Evolutionary conservation across 495 filamentous ascomycete species (phyloP).

Genomic region (Penicillium canescens): DNA sequence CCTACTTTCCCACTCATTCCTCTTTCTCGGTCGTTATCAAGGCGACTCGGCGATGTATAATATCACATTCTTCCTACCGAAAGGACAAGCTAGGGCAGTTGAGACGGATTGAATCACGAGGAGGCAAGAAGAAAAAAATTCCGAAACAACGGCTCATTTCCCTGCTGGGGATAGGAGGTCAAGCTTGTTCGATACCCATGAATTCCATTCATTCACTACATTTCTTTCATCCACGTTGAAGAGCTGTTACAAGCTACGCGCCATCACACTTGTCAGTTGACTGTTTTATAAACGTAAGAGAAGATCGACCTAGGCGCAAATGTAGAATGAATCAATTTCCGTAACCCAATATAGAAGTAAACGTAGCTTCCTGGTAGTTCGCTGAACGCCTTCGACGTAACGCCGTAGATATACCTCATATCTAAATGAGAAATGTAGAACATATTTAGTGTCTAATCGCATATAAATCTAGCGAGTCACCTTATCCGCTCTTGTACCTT

Average conservation of each 20-base stretch:
- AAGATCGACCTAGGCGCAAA: no score
- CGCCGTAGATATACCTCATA: no score
- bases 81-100: slow-evolving; percentile 1
- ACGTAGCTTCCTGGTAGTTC: no score
- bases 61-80: slow-evolving; percentile 7
- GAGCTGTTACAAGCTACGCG: not conserved
- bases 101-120: not conserved
- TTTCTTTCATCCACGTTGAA: not conserved
- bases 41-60: slow-evolving; percentile 20
- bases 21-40: slow-evolving; percentile 3
- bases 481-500: no score
- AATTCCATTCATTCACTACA: slow-evolving; percentile 20
- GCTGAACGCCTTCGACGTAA: no score
- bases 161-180: slow-evolving; percentile 16
- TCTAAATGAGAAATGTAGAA: no score
- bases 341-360: no score
- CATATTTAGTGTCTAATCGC: no score
- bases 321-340: no score
- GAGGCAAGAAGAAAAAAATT: slow-evolving; percentile 6
- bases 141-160: slow-evolving; percentile 12
- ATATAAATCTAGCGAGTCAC: no score
- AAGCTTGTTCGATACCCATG: slow-evolving; percentile 40
- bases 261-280: no score
- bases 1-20: slow-evolving; percentile 2
- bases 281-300: no score